Evolutionary conservation across 345 rosid genomes (phyloP).

Genomic region (Ceriops decandra): DNA sequence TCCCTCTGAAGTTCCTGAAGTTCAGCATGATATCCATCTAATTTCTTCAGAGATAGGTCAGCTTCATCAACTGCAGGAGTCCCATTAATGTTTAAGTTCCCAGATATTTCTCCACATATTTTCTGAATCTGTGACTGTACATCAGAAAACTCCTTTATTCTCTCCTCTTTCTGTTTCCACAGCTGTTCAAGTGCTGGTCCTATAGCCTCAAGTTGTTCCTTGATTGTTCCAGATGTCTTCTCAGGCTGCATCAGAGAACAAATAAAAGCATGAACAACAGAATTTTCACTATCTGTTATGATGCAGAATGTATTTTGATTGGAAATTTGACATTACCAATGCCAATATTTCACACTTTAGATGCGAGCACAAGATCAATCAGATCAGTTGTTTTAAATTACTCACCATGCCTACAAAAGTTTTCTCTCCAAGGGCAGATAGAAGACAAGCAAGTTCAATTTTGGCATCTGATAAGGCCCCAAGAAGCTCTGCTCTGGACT

Average conservation of each 20-base stretch:
- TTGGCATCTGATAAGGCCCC: constrained; percentile 82
- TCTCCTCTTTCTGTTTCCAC: constrained; percentile 88
- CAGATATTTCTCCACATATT: constrained; percentile 83
- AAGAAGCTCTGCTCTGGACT: constrained; percentile 80
- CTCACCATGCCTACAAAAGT: constrained; percentile 62
- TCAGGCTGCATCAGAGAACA: constrained; percentile 57
- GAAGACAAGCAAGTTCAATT: constrained; percentile 67
- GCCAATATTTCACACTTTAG: not conserved
- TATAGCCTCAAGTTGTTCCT: constrained; percentile 89
- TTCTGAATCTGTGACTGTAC: constrained; percentile 87
- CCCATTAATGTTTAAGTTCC: constrained; percentile 44
- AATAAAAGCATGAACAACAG: constrained; percentile 8
- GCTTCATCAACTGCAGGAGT: constrained; percentile 72
- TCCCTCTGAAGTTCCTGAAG: constrained; percentile 92
- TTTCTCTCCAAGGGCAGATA: constrained; percentile 82
- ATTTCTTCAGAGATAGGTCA: constrained; percentile 73
- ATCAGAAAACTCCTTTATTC: constrained; percentile 65
- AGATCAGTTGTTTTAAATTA: too few relatives aligned
- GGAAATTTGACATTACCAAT: not conserved
- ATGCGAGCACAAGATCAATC: not conserved
- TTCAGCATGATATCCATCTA: constrained; percentile 65
- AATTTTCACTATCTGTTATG: not conserved
- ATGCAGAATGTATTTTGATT: not conserved
- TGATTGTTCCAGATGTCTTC: constrained; percentile 74
- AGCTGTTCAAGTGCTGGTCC: constrained; percentile 87